These are phyloP conservation scores for Kandelia obovata DNA, from an alignment of 345 rosid genomes.

Conservation along the genomic window DNA sequence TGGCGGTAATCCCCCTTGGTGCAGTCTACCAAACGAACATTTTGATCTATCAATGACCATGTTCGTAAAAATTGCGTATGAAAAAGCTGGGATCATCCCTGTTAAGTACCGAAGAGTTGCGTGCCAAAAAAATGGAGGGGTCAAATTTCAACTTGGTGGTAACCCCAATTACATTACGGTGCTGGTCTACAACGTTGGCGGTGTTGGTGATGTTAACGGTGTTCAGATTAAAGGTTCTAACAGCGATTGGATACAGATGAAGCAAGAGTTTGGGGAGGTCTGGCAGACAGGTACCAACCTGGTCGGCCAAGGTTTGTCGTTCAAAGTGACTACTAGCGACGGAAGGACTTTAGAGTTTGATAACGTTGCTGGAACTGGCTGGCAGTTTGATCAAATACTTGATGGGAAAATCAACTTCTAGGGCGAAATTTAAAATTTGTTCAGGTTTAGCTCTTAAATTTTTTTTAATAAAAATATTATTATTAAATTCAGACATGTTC, in stretches of 20 bases:
- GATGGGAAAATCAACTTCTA: constrained; percentile 41
- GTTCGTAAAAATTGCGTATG: constrained; percentile 17
- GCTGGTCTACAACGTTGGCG: constrained; percentile 70
- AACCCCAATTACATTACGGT: constrained; percentile 54
- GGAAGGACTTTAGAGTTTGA: constrained; percentile 25
- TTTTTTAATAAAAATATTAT: no score
- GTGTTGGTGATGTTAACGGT: constrained; percentile 52
- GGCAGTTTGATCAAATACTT: constrained; percentile 46
- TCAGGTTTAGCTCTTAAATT: background rate
- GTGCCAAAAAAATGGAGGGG: constrained; percentile 42
- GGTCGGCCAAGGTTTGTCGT: constrained; percentile 46
- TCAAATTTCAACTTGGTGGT: constrained; percentile 18
- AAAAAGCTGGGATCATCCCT: constrained; percentile 24
- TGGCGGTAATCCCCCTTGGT: constrained; percentile 21
- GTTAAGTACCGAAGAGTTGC: constrained; percentile 33
- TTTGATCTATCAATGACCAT: constrained; percentile 28
- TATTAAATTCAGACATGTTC: no score
- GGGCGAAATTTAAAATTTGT: constrained; percentile 6
- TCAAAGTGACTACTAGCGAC: constrained; percentile 43
- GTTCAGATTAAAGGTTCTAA: constrained; percentile 61
- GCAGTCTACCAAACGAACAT: constrained; percentile 23
- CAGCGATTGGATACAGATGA: constrained; percentile 40
- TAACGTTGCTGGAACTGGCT: constrained; percentile 32
- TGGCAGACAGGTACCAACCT: constrained; percentile 31
- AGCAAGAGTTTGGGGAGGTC: constrained; percentile 52